Evolutionary conservation across 164 flowering plant species (phyloP).

Genomic region (Umbellularia californica): DNA sequence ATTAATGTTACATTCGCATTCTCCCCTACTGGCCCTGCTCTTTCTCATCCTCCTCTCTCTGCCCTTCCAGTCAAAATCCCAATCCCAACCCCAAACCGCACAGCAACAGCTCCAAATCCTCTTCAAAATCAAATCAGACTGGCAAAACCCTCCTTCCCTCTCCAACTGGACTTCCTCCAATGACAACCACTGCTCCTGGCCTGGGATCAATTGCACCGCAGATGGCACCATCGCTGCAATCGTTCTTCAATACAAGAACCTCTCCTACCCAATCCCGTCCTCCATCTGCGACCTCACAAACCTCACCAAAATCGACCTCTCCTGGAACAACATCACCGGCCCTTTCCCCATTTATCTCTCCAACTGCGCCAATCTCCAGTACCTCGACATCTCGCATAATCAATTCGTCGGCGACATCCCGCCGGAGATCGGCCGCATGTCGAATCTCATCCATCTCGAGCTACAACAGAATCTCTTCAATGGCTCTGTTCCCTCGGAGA

Average conservation of each 20-base stretch:
- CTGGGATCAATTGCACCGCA: slow-evolving; percentile 38
- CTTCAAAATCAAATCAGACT: slow-evolving; percentile 34
- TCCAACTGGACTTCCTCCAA: slow-evolving; percentile 39
- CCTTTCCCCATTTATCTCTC: slow-evolving; percentile 44
- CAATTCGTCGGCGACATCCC: slow-evolving; percentile 65
- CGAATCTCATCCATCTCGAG: slow-evolving; percentile 24
- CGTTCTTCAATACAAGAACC: slow-evolving; percentile 12
- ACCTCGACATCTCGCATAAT: slow-evolving; percentile 56
- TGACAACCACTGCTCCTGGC: slow-evolving; percentile 52
- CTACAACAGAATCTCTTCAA: slow-evolving; percentile 41
- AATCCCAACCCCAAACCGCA: slow-evolving; percentile 13
- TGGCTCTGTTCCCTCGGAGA: slow-evolving; percentile 52
- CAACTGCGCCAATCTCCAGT: slow-evolving; percentile 42
- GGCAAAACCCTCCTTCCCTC: slow-evolving; percentile 35
- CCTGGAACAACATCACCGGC: slow-evolving; percentile 38
- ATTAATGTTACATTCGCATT: background rate
- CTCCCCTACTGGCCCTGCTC: slow-evolving; percentile 13
- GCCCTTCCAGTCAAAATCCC: slow-evolving; percentile 35
- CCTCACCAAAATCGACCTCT: slow-evolving; percentile 34
- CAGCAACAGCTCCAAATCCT: slow-evolving; percentile 32
- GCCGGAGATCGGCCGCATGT: slow-evolving; percentile 33
- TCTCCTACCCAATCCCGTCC: slow-evolving; percentile 34
- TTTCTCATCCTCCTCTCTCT: slow-evolving; percentile 17
- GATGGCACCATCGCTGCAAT: slow-evolving; percentile 37
- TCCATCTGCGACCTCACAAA: slow-evolving; percentile 49